These are phyloP conservation scores for Fraxinus cuspidata DNA, from an alignment of 257 asterid genomes.

Conservation along the genomic window DNA sequence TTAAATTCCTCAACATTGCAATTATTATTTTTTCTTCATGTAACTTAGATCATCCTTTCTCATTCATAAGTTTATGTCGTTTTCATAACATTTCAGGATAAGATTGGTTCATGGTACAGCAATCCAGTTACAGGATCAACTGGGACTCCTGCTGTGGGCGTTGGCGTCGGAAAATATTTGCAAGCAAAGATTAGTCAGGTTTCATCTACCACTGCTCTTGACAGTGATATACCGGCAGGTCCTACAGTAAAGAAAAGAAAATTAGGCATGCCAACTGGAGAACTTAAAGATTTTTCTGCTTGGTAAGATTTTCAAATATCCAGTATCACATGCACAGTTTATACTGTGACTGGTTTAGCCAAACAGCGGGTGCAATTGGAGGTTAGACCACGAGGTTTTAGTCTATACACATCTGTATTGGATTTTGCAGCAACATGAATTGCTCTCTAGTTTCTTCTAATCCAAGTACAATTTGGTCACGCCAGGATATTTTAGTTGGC, in stretches of 20 bases:
- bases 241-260: slow-evolving; percentile 71
- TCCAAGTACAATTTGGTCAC: not conserved
- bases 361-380: not conserved
- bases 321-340: not conserved
- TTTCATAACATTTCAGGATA: slow-evolving; percentile 56
- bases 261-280: slow-evolving; percentile 42
- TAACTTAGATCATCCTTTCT: not conserved
- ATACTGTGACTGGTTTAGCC: not conserved
- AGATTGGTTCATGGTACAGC: slow-evolving; percentile 95
- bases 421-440: not conserved
- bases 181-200: slow-evolving; percentile 44
- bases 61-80: slow-evolving; percentile 1
- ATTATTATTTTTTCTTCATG: slow-evolving; percentile 7
- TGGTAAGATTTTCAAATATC: slow-evolving; percentile 48
- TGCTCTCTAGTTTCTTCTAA: not conserved
- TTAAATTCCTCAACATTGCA: slow-evolving; percentile 15
- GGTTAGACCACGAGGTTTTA: not conserved
- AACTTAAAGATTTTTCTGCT: slow-evolving; percentile 72
- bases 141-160: slow-evolving; percentile 53
- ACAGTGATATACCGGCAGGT: slow-evolving; percentile 43
- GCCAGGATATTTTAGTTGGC: not conserved
- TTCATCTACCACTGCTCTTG: slow-evolving; percentile 42
- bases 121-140: slow-evolving; percentile 63
- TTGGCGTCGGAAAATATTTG: slow-evolving; percentile 85
- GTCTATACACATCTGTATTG: not conserved